Evolutionary conservation across 768 basidiomycete genomes (phyloP), one percentile per base, ranked within the genome.

Genomic region (Rhodosporidiobolus odoratus): DNA sequence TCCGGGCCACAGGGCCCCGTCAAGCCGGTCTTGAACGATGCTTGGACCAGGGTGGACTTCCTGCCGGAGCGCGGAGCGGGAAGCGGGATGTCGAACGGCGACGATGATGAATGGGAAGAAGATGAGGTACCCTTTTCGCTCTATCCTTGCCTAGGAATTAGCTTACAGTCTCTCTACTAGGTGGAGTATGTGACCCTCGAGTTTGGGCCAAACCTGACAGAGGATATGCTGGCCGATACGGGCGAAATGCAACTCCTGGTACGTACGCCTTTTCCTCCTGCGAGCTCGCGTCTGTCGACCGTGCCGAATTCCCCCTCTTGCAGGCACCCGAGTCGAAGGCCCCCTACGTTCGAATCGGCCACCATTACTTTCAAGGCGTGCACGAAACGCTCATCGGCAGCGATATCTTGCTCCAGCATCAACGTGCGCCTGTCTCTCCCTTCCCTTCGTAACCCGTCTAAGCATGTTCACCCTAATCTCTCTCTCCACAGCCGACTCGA

Each of bases 131-230:
- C 4, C 12, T 23, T 45, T 12, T 12, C 9, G 2, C 19, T 2
- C 21, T 19, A 1, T 9, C 17, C 16, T 21, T 1, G 5, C 30
- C 34, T 19, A 8, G 21, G 8, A 25, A 4, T 2, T 6, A 10
- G 13, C 23, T 47, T 5, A 61, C 23, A 6, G 0, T n/a, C 23
- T 65, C n/a, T n/a, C n/a, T n/a, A n/a, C n/a, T 23, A 65, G 75
- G 75, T 65, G 45, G 66, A 57, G 56, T 68, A 67, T 38, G 64
- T 66, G 10, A 65, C 66, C 2, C 60, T 71, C 30, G 69, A 71
- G 37, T 66, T 66, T 25, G 65, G 38, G 4, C 32, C 45, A 32
- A 37, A 66, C 50, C 65, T 71, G 19, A 2, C 37, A 7, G 48
- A 41, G 4, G 34, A 58, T 0, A 13, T 30, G 21, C 45, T 66